Evolutionary conservation across 495 filamentous ascomycete species (phyloP), one percentile per base, ranked within the genome.

Genomic region (Xylaria bambusicola): DNA sequence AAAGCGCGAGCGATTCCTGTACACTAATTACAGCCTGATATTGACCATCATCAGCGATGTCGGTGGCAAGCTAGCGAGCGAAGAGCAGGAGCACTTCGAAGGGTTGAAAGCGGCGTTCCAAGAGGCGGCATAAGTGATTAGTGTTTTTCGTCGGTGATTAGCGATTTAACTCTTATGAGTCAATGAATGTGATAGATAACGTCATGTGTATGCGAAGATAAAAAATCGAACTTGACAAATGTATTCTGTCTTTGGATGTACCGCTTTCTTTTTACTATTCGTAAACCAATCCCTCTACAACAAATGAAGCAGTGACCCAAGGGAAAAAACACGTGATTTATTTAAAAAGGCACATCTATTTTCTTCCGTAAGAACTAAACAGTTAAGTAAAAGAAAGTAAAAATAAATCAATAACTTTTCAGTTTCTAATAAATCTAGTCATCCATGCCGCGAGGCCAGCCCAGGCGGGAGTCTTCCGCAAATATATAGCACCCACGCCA

Each of bases 21-120:
- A 85, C 66, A 98, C 97, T 71, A 98, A 98, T 69, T 98, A 96
- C 75, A 90, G 87, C 48, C 79, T 98, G 66, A 83, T 98, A 9
- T 73, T 91, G 73, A 96, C 95, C 8, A 96, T 98, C 60, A 87
- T 98, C 61, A 87, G 88, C 73, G 92, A 93, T 74, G 84, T 85
- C 59, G 82, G 84, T 60, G 92, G 92, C 20, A 92, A 91, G 75
- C 69, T 94, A 72, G 91, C 90, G 33, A 73, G 69, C 15, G 91
- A 95, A 65, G 83, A 90, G 72, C 85, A 85, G 73, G 73, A 80
- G 72, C 82, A 88, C 69, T 89, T 89, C 67, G 84, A 87, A 67
- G 75, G 65, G 60, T 55, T 85, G 60, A 86, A 84, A 73, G 71
- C 76, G 58, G 75, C 68, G 17, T 75, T 74, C 38, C 77, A 79